Base-by-base conservation (phyloP, 805 yeast species). In the Ogataea thermomethanolica region DNA sequence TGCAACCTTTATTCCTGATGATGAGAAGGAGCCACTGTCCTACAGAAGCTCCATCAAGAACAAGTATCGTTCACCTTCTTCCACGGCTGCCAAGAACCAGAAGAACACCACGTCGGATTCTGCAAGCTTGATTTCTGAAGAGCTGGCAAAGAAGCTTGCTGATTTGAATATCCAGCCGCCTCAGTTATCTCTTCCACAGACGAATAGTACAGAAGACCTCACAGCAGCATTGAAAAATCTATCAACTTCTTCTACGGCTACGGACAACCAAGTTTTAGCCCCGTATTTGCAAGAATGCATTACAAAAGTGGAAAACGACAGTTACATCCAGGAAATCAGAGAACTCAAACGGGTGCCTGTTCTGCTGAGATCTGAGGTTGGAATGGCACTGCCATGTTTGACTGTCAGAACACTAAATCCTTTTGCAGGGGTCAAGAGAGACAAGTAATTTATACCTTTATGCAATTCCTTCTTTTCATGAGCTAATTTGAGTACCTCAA, bases 351-450 rank as follows among this genome's bases (percentile, higher is more conserved):
- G 79, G 52, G 83, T 91, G 35, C 98, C 98, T 8, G 79, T 91
- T 24, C 68, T 91, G 45, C 70, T 93, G 48, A 73, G 96, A 54
- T 88, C 96, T 0, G 98, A 90, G 60, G 78, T 89, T 37, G 97
- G 96, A 36, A 88, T 88, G 90, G 91, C 96, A 2, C 70, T 91
- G 39, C 99, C 99, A 12, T 91, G 97, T 61, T 73, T 91, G 53
- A 87, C 96, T 3, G 96, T 93, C 11, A 76, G 96, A 54, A 84
- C 91, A 7, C 69, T 90, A 56, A 91, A 91, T 55, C 99, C 99
- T 24, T 91, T 90, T 34, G 46, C 51, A 11, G 46, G 42, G 20
- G 42, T 43, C 33, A 48, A 46, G 24, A 52, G 39, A 25, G 46
- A 44, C 15, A 45, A 28, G 28, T 20, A 20, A 3, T 22, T 29